A percentile compares a stretch with the other conserved stretches of the same genome.
Conservation (phyloP, 73 alveolate species). For the Paramecium primaurelia region DNA sequence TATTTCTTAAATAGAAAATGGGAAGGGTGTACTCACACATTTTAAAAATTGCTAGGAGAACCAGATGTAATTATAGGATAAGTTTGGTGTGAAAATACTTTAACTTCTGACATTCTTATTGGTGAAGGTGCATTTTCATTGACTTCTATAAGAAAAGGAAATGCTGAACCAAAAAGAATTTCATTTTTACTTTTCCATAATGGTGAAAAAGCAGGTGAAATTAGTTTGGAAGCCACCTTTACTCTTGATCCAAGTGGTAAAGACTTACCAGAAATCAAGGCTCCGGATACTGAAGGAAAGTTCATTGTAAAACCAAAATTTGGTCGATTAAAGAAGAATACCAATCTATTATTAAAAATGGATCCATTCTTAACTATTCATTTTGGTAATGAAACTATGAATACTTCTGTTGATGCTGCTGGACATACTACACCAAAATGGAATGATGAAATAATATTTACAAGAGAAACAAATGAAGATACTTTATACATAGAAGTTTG, state of each 20-base stretch:
- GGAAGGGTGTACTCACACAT: not conserved
- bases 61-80: conserved; percentile 34
- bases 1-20: conserved; percentile 1
- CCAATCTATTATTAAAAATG: conserved; percentile 1
- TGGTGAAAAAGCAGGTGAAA: conserved; percentile 40
- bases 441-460: not conserved
- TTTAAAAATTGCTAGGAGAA: conserved; percentile 38
- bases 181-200: not conserved
- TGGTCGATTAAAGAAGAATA: conserved; percentile 13
- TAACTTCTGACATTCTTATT: not conserved
- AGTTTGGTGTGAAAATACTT: conserved; percentile 20
- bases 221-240: conserved; percentile 5
- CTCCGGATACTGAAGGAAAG: conserved; percentile 43
- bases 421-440: conserved; percentile 35
- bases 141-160: conserved; percentile 43
- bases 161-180: conserved; percentile 40
- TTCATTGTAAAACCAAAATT: conserved; percentile 35
- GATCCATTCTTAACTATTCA: conserved; percentile 1
- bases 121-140: conserved; percentile 47
- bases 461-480: conserved; percentile 20
- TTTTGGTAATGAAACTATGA: conserved; percentile 47
- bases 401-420: not conserved
- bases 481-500: not conserved
- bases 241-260: not conserved
- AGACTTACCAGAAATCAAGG: conserved; percentile 31